These are phyloP conservation scores for Mortierella sp. DNA, from an alignment of 371 early-diverging fungal genomes.

Conservation along the genomic window DNA sequence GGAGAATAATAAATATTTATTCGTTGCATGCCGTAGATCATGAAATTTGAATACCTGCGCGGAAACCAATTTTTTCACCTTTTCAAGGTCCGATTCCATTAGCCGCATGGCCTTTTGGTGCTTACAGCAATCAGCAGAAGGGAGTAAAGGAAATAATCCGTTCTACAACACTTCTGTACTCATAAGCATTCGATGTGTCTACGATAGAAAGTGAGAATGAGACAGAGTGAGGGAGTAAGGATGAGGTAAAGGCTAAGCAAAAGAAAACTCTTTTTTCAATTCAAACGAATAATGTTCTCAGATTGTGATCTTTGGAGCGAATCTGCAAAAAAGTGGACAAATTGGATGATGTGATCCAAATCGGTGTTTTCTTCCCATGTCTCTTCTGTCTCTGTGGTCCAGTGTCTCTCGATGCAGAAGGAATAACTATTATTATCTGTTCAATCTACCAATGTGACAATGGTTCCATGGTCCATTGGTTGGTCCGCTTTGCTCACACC, in stretches of 20 bases:
- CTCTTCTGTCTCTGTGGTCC: too few species aligned
- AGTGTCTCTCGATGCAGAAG: too few species aligned
- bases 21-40: neutral
- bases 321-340: neutral
- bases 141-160: too few species aligned
- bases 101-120: conserved; percentile 15
- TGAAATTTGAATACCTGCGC: neutral
- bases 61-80: neutral
- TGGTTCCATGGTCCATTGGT: too few species aligned
- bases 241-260: neutral
- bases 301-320: neutral
- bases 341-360: too few species aligned
- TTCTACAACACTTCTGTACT: neutral
- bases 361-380: too few species aligned
- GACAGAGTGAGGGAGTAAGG: neutral
- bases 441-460: too few species aligned
- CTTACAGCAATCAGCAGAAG: neutral
- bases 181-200: neutral
- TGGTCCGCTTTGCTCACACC: too few species aligned
- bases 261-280: too few species aligned
- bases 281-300: neutral
- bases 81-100: neutral
- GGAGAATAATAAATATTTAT: neutral
- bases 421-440: too few species aligned
- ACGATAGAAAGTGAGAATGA: neutral